phyloP scores from a whole-genome alignment of 495 filamentous ascomycete species.

The Podospora pseudopauciseta region DNA sequence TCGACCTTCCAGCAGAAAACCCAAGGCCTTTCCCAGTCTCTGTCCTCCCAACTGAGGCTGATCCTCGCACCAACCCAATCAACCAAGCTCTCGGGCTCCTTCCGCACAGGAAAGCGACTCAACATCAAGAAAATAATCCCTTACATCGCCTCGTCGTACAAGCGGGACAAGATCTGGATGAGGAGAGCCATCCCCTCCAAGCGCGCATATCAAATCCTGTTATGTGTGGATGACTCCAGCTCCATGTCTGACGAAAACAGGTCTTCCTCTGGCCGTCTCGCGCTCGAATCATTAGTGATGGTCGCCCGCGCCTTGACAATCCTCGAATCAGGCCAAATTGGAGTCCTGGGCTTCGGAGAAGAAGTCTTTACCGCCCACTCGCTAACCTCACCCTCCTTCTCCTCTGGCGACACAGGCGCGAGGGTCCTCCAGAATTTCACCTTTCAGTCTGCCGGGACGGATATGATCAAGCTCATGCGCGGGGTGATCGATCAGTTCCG shows the following conservation, averaged over 20 bases:
- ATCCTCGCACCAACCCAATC: slow-evolving; percentile 92
- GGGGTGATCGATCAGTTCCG: slow-evolving; percentile 78
- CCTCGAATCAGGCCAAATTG: slow-evolving; percentile 89
- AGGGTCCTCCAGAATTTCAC: slow-evolving; percentile 78
- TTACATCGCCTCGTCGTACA: slow-evolving; percentile 95
- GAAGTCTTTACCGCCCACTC: slow-evolving; percentile 83
- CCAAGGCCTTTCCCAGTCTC: slow-evolving; percentile 74
- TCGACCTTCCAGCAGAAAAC: slow-evolving; percentile 76
- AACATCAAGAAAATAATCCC: slow-evolving; percentile 99
- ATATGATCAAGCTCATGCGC: slow-evolving; percentile 73
- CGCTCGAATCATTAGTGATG: slow-evolving; percentile 88
- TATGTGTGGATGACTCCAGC: slow-evolving; percentile 93
- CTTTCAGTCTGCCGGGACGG: slow-evolving; percentile 79
- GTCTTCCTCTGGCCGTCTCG: slow-evolving; percentile 62
- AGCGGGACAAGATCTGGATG: slow-evolving; percentile 99
- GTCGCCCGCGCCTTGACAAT: slow-evolving; percentile 79
- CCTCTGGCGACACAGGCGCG: slow-evolving; percentile 77
- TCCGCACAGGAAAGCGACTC: slow-evolving; percentile 94
- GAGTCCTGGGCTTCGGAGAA: slow-evolving; percentile 84
- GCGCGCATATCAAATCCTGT: slow-evolving; percentile 91
- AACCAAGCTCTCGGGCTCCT: slow-evolving; percentile 94
- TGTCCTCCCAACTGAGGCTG: slow-evolving; percentile 91
- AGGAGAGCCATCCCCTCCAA: slow-evolving; percentile 85
- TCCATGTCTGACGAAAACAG: slow-evolving; percentile 68
- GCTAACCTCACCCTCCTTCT: slow-evolving; percentile 69